Percentiles rank a stretch among this genome's conserved stretches.
Evolutionary conservation across 2,329 filamentous ascomycete genomes (phyloP).

Genomic region (Ceratocystis huliohia): DNA sequence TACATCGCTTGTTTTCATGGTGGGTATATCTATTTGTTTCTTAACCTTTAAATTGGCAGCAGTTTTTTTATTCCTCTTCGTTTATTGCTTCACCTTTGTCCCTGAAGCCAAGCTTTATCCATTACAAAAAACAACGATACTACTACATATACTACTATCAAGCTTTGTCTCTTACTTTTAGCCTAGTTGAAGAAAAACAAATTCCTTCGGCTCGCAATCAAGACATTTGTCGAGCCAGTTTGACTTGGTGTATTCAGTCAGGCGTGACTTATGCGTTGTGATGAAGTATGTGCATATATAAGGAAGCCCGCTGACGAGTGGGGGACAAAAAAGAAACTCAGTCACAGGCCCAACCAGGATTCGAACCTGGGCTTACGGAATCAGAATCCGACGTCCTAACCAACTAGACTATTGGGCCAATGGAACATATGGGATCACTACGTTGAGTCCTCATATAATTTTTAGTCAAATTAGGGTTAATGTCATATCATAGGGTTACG

Average conservation of each 20-base stretch:
- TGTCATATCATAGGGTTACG: rapidly evolving
- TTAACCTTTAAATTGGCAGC: neutral
- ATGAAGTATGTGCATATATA: neutral
- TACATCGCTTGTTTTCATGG: neutral
- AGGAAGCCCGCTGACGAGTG: neutral
- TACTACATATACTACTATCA: too few species aligned
- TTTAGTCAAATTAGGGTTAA: too few species aligned
- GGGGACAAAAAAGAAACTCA: neutral
- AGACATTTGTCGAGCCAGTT: neutral
- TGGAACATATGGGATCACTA: rapidly evolving
- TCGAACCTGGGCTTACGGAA: slow-evolving; percentile 19
- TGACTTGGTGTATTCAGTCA: neutral
- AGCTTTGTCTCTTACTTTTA: neutral
- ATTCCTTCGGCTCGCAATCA: slow-evolving; percentile 1
- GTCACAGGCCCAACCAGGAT: slow-evolving; percentile 17
- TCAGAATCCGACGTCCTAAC: slow-evolving; percentile 20
- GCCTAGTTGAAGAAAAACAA: neutral
- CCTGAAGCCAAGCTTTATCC: neutral
- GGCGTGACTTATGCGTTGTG: neutral
- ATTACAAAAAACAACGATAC: neutral
- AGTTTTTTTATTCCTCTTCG: neutral
- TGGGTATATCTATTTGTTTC: slow-evolving; percentile 6
- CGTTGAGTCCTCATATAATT: neutral
- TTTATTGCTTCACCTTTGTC: neutral
- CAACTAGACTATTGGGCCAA: slow-evolving; percentile 19